A percentile compares a stretch with the other conserved stretches of the same genome.
Evolutionary conservation across 345 rosid genomes (phyloP).

Genomic region (Dipteronia sinensis): DNA sequence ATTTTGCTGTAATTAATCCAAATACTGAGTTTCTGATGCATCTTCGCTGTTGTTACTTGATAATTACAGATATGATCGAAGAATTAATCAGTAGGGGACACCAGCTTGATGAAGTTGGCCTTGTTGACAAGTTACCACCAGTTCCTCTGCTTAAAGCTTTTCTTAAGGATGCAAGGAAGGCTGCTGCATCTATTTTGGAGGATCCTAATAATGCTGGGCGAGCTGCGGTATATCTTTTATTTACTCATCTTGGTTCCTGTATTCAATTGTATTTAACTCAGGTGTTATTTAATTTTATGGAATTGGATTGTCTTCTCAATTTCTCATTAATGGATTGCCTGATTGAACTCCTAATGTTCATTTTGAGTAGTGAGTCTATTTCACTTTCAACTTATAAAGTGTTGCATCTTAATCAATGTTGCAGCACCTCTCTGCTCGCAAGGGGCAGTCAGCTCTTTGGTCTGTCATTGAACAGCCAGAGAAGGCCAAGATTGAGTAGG

Average conservation of each 20-base stretch:
- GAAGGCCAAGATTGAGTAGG: conserved; percentile 90
- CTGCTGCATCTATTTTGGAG: conserved; percentile 77
- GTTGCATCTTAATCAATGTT: conserved; percentile 3
- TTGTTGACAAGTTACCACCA: too few species aligned
- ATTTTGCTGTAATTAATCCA: too few species aligned
- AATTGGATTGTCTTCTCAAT: conserved; percentile 2
- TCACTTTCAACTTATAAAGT: neutral
- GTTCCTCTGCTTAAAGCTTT: too few species aligned
- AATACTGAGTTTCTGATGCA: too few species aligned
- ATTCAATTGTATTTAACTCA: neutral
- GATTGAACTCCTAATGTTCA: too few species aligned
- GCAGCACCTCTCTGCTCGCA: conserved; percentile 80
- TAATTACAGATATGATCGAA: too few species aligned
- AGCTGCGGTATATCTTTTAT: conserved; percentile 62
- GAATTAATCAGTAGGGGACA: too few species aligned
- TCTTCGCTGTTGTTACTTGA: too few species aligned
- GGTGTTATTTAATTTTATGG: neutral
- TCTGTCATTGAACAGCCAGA: conserved; percentile 95
- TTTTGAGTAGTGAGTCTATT: neutral
- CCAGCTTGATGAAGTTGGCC: too few species aligned
- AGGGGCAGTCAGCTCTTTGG: conserved; percentile 91
- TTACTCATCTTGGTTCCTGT: neutral
- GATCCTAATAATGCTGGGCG: conserved; percentile 82
- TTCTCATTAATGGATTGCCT: neutral
- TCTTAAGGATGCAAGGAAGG: conserved; percentile 74